Base-by-base conservation (phyloP, 2,329 filamentous ascomycete species). In the Sarocladium strictum region DNA sequence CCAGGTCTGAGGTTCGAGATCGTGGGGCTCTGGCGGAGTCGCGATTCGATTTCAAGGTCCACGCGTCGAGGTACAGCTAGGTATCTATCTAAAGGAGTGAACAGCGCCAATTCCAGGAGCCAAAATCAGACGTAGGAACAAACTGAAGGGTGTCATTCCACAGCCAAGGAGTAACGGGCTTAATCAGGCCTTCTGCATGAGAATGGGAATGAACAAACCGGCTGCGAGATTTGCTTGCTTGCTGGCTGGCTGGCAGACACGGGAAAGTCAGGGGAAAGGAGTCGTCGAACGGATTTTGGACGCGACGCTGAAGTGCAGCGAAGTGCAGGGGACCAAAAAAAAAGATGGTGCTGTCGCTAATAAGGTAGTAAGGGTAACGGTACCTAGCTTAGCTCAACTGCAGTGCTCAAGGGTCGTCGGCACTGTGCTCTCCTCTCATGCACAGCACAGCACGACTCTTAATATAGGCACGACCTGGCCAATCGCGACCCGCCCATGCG, bases 401-500 rank as follows among this genome's bases (percentile, higher is more conserved):
- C n/a, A n/a, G n/a, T n/a, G n/a, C n/a, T n/a, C n/a, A n/a, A 43
- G 38, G 38, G 38, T 43, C 38, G 19, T 14, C n/a, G n/a, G n/a
- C 29, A 32, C 29, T 43, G 38, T 43, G 38, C 17, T n/a, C n/a
- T n/a, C 38, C 23, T 12, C 29, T 32, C 7, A 32, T 32, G 29
- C 29, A 32, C 29, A 32, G 29, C 37, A n/a, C n/a, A n/a, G n/a
- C n/a, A n/a, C n/a, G n/a, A n/a, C n/a, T n/a, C n/a, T n/a, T 19
- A 7, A 15, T 23, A n/a, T 49, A 17, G 24, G 40, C 40, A 14
- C 23, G 43, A 49, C 43, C 23, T 49, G 43, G 24, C 43, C 43
- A 49, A 49, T 49, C 23, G 43, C 43, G 43, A 49, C 23, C 43
- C 43, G 43, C 43, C 43, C 43, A 49, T 49, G 43, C 43, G 43